phyloP scores from a whole-genome alignment of 108 stramenopile genomes.

The Fistulifera solaris region DNA sequence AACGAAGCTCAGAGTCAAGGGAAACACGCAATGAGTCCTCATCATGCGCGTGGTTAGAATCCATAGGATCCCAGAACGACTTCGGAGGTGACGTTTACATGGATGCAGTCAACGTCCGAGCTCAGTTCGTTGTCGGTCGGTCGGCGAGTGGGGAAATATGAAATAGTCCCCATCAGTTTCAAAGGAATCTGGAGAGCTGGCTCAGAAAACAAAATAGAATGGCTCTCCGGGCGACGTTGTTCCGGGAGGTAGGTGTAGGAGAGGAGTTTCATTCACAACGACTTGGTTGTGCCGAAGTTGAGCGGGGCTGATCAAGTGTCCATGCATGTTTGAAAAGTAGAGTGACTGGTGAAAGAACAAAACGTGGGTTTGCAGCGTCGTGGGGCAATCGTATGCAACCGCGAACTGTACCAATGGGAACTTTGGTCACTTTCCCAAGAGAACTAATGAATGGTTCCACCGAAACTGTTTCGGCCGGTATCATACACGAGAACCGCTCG shows the following conservation, averaged over 20 bases:
- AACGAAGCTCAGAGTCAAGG: too few relatives aligned
- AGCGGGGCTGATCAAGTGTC: conserved; percentile 26
- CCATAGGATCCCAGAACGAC: neutral
- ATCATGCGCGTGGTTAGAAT: too few relatives aligned
- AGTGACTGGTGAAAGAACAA: conserved; percentile 25
- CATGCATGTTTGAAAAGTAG: conserved; percentile 13
- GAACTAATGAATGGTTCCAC: conserved; percentile 8
- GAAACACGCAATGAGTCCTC: too few relatives aligned
- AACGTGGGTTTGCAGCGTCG: conserved; percentile 16
- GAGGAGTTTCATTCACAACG: conserved; percentile 14
- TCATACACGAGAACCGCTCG: neutral
- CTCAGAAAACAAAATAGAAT: neutral
- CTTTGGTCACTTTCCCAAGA: neutral
- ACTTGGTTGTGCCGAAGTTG: conserved; percentile 26
- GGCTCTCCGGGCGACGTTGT: too few relatives aligned
- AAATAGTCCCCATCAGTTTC: neutral
- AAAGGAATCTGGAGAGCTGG: conserved; percentile 6
- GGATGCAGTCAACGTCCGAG: neutral
- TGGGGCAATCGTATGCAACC: conserved; percentile 18
- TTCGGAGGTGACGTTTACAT: conserved; percentile 5
- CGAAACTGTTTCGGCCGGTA: conserved; percentile 6
- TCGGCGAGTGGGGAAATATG: neutral
- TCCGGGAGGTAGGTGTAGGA: neutral
- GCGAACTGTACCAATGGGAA: conserved; percentile 26
- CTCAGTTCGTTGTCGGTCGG: neutral